Evolutionary conservation across 2,329 filamentous ascomycete species (phyloP).

Genomic region (Tolypocladium album): DNA sequence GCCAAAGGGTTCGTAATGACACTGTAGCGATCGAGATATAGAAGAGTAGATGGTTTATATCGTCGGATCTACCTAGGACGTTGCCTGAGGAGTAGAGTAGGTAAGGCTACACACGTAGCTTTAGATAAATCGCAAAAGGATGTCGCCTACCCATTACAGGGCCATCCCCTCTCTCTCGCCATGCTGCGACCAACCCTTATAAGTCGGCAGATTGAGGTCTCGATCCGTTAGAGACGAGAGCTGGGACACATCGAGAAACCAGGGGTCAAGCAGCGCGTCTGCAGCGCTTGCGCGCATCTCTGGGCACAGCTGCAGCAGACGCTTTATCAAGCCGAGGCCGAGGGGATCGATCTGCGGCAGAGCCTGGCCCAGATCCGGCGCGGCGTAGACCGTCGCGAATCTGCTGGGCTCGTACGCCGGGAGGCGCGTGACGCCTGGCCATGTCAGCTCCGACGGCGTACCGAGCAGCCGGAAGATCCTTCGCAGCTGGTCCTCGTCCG

Average conservation of each 20-base stretch:
- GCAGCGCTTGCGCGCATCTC: constrained; percentile 83
- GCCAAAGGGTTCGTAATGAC: too few species aligned
- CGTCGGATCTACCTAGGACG: too few species aligned
- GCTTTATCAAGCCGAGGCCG: constrained; percentile 76
- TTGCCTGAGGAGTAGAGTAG: too few species aligned
- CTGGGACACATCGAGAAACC: constrained; percentile 69
- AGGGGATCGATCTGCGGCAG: constrained; percentile 84
- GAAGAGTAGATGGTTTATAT: too few species aligned
- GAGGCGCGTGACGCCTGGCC: constrained; percentile 89
- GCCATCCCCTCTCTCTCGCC: too few species aligned
- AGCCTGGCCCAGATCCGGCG: constrained; percentile 78
- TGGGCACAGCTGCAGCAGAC: constrained; percentile 86
- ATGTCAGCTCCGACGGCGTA: constrained; percentile 87
- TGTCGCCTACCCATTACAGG: too few species aligned
- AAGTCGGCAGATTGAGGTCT: too few species aligned
- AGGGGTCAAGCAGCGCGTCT: constrained; percentile 79
- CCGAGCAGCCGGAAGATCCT: constrained; percentile 99
- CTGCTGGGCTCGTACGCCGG: constrained; percentile 85
- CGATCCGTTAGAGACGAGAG: too few species aligned
- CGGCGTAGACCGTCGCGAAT: constrained; percentile 78
- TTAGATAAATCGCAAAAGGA: too few species aligned
- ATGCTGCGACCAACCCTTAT: too few species aligned
- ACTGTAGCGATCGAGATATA: too few species aligned
- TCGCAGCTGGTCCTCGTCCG: constrained; percentile 93
- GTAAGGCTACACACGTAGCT: too few species aligned